These are phyloP conservation scores for Sisymbrium altissimum DNA, from an alignment of 345 rosid species.

Conservation along the genomic window DNA sequence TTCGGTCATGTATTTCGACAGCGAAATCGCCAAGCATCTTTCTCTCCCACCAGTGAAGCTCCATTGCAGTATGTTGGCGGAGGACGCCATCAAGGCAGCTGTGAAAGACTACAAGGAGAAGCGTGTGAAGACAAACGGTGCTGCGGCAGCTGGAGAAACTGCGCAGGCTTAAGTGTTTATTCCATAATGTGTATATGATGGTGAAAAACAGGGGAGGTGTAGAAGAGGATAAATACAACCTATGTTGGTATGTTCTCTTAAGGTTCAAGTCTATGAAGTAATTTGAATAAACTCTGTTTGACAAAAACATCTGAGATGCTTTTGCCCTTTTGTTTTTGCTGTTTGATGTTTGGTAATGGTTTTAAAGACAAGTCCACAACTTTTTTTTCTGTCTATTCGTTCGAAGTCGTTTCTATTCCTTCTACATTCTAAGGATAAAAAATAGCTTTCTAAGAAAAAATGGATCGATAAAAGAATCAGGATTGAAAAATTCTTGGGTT, in stretches of 20 bases:
- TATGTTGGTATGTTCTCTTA: not conserved
- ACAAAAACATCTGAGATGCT: not conserved
- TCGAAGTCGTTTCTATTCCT: too few species aligned
- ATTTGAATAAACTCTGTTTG: slow-evolving; percentile 25
- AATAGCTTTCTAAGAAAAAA: too few species aligned
- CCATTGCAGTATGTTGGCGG: slow-evolving; percentile 99
- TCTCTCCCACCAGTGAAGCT: slow-evolving; percentile 98
- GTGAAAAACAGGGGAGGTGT: slow-evolving; percentile 15
- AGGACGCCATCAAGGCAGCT: slow-evolving; percentile 99
- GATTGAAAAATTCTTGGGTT: too few species aligned
- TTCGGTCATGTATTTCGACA: slow-evolving; percentile 24
- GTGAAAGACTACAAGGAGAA: slow-evolving; percentile 81
- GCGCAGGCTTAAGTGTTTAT: slow-evolving; percentile 43
- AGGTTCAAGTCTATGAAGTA: not conserved
- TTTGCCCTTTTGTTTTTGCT: not conserved
- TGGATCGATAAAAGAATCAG: too few species aligned
- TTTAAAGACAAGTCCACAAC: not conserved
- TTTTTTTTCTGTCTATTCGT: not conserved
- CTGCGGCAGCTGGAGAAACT: slow-evolving; percentile 42
- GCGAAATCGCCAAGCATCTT: slow-evolving; percentile 95
- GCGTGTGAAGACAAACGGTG: slow-evolving; percentile 39
- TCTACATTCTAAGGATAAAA: too few species aligned
- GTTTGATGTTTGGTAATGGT: not conserved
- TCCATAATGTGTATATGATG: slow-evolving; percentile 25
- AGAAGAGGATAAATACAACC: slow-evolving; percentile 1